A percentile compares a stretch with the other conserved stretches of the same genome.
These are phyloP conservation scores for Haemoproteus tartakovskyi DNA, from an alignment of 169 alveolate species.

Conservation along the genomic window DNA sequence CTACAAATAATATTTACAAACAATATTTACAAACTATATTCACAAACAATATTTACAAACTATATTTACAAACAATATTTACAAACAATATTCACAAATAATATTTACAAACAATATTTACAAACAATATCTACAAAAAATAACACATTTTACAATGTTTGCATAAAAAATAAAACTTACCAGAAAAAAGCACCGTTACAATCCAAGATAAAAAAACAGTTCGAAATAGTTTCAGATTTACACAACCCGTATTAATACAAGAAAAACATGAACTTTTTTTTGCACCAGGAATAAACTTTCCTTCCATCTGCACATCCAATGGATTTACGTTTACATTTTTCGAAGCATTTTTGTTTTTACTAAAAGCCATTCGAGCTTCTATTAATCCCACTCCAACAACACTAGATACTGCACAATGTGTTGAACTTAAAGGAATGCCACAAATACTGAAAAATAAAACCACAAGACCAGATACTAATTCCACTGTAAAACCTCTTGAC, in stretches of 20 bases:
- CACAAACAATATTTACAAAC: no score
- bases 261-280: constrained; percentile 11
- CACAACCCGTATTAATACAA: constrained; percentile 51
- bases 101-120: no score
- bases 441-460: constrained; percentile 79
- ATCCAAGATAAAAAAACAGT: constrained; percentile 60
- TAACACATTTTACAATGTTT: no score
- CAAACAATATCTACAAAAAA: no score
- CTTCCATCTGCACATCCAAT: not conserved
- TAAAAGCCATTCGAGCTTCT: constrained; percentile 40
- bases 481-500: constrained; percentile 83
- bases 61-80: no score
- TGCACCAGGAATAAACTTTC: not conserved
- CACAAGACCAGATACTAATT: constrained; percentile 77
- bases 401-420: constrained; percentile 84
- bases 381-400: constrained; percentile 84
- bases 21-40: no score
- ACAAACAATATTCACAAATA: no score
- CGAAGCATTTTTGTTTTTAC: not conserved
- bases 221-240: constrained; percentile 46
- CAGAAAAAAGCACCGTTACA: constrained; percentile 59
- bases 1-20: no score
- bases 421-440: constrained; percentile 86
- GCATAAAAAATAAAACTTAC: no score
- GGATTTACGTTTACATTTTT: not conserved